Conservation (phyloP, 2,329 filamentous ascomycete genomes). For the Teratosphaeria destructans region DNA sequence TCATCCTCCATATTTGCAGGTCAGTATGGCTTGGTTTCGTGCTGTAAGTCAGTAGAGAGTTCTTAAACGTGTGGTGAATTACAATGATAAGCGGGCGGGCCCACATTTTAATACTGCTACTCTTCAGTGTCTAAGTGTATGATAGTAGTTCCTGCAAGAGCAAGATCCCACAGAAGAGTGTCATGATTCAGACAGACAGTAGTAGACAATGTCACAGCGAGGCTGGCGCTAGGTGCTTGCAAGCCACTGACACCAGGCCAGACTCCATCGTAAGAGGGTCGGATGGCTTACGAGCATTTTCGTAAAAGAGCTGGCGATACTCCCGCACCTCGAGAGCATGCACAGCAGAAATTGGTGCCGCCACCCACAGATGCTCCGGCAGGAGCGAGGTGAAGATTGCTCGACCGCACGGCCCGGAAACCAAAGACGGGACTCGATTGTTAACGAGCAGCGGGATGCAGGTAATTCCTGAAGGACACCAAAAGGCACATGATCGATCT, state of each 20-base stretch:
- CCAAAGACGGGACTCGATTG: too few relatives aligned
- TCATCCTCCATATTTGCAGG: neutral
- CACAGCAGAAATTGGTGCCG: too few relatives aligned
- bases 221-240: neutral
- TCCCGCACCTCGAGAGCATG: too few relatives aligned
- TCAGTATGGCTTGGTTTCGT: neutral
- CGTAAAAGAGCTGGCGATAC: too few relatives aligned
- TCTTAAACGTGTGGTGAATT: neutral
- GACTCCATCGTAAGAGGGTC: too few relatives aligned
- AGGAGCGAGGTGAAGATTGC: too few relatives aligned
- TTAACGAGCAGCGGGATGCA: neutral
- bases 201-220: neutral
- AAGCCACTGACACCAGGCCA: too few relatives aligned
- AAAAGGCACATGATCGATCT: neutral
- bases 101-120: neutral
- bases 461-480: neutral
- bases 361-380: too few relatives aligned
- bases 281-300: too few relatives aligned
- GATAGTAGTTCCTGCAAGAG: neutral
- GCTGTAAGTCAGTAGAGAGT: neutral
- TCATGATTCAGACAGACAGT: neutral
- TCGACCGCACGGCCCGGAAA: too few relatives aligned
- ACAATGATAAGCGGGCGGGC: neutral
- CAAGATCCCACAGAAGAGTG: neutral
- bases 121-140: neutral